phyloP scores from a whole-genome alignment of 179 eudicot species.

The Beta macrorhiza region DNA sequence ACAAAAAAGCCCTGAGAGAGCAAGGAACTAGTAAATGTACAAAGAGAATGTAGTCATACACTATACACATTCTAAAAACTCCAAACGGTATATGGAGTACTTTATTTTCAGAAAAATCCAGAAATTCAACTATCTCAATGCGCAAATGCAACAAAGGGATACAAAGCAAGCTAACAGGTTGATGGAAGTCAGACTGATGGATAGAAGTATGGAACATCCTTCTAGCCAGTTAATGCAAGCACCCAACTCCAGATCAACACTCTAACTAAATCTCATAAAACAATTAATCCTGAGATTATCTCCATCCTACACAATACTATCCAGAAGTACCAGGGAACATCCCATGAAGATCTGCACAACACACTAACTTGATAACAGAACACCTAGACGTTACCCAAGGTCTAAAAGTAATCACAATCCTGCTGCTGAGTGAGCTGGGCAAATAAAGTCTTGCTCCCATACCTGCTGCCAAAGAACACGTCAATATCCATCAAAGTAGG shows the following conservation, averaged over 20 bases:
- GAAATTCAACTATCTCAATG: not conserved
- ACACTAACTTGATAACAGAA: conserved; percentile 13
- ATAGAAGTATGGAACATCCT: not conserved
- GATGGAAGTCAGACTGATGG: not conserved
- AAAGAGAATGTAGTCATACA: not conserved
- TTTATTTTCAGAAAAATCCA: not conserved
- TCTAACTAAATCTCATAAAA: conserved; percentile 12
- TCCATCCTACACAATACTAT: conserved; percentile 16
- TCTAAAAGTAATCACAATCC: conserved; percentile 10
- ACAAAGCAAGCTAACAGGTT: conserved; percentile 1
- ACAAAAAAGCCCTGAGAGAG: not conserved
- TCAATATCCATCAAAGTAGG: not conserved
- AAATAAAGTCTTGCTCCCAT: conserved; percentile 1
- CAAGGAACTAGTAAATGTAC: not conserved
- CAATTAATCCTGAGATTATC: conserved; percentile 5
- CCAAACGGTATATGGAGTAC: not conserved
- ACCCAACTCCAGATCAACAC: conserved; percentile 2
- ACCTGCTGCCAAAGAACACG: conserved; percentile 9
- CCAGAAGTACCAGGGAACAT: conserved; percentile 12
- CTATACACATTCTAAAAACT: not conserved
- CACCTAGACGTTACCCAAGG: conserved; percentile 3
- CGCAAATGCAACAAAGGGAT: not conserved
- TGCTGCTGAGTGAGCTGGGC: conserved; percentile 14
- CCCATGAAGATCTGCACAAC: conserved; percentile 21
- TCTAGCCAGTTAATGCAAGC: not conserved